Base-by-base conservation (phyloP, 257 asterid species). In the Gentiana macrophylla region DNA sequence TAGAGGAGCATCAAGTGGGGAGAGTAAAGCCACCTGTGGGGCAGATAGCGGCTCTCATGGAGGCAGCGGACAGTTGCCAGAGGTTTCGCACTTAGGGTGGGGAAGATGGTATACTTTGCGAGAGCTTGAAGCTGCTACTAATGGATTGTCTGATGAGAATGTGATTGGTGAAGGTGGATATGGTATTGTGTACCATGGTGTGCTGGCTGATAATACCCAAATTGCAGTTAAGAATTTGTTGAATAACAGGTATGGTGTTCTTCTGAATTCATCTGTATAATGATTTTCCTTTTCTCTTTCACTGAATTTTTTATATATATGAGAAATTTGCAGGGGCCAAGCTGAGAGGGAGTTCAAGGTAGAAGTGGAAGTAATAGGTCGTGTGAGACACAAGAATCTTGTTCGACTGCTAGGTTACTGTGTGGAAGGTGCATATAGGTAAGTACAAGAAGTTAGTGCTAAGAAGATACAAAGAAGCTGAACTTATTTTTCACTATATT, bases 351-450 rank as follows among this genome's bases (percentile, higher is more conserved):
- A 90, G 74, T 90, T 90, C 65, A 90, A 86, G 75, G 95, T 84
- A 53, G 98, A 90, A 79, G 98, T 90, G 52, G 98, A 86, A 46
- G 87, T 72, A 37, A 90, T 90, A 60, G 96, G 98, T 52, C 94
- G 98, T 51, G 98, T 84, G 59, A 78, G 98, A 70, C 98, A 90
- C 83, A 90, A 90, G 69, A 86, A 90, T 74, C 98, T 91, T 49
- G 96, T 91, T 43, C 73, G 95, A 67, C 74, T 91, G 70, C 76
- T 91, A 2, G 98, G 98, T 3, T 91, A 86, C 76, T 86, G 98
- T 56, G 96, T 86, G 44, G 98, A 91, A 82, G 98, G 96, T 70
- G 98, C 98, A 62, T 83, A 84, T 62, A 80, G 98, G 98, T 86
- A 76, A 46, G 57, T 12, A 32, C 12, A 54, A 13, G 60, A 35